Percentiles rank a stretch among this genome's conserved stretches.
Conservation (phyloP, 2,329 filamentous ascomycete genomes). For the Dactylellina drechsleri region DNA sequence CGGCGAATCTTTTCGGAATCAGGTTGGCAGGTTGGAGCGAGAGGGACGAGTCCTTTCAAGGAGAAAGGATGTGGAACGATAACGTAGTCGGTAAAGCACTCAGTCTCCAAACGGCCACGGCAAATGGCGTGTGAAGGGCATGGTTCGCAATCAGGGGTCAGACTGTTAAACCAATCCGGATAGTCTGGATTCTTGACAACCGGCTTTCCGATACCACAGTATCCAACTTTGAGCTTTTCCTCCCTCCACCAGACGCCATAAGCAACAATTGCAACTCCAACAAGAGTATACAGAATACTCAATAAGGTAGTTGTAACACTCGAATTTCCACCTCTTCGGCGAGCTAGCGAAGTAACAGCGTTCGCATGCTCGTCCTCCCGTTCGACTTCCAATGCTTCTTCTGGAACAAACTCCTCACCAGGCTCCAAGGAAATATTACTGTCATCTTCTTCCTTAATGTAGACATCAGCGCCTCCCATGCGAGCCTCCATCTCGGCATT, state of each 20-base stretch:
- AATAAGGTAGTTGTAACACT: conserved; percentile 66
- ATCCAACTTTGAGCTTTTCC: conserved; percentile 95
- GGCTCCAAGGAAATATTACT: conserved; percentile 68
- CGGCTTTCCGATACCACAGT: conserved; percentile 82
- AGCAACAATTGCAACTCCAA: conserved; percentile 75
- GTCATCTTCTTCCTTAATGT: conserved; percentile 66
- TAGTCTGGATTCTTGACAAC: conserved; percentile 73
- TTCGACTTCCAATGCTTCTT: conserved; percentile 68
- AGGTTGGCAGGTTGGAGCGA: conserved; percentile 91
- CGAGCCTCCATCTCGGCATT: conserved; percentile 29
- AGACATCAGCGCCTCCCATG: conserved; percentile 34
- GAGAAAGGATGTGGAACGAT: conserved; percentile 85
- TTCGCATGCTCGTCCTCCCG: conserved; percentile 67
- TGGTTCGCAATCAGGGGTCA: conserved; percentile 84
- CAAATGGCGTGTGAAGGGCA: conserved; percentile 93
- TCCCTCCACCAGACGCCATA: conserved; percentile 88
- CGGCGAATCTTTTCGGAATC: conserved; percentile 91
- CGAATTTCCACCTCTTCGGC: conserved; percentile 63
- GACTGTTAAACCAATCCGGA: conserved; percentile 71
- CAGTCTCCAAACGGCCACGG: conserved; percentile 77
- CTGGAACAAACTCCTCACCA: conserved; percentile 92
- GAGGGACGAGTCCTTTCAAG: conserved; percentile 79
- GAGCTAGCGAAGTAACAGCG: conserved; percentile 61
- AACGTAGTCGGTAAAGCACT: conserved; percentile 88
- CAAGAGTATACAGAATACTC: conserved; percentile 75